Evolutionary conservation across 257 asterid genomes (phyloP).

Genomic region (Handroanthus guayacan): DNA sequence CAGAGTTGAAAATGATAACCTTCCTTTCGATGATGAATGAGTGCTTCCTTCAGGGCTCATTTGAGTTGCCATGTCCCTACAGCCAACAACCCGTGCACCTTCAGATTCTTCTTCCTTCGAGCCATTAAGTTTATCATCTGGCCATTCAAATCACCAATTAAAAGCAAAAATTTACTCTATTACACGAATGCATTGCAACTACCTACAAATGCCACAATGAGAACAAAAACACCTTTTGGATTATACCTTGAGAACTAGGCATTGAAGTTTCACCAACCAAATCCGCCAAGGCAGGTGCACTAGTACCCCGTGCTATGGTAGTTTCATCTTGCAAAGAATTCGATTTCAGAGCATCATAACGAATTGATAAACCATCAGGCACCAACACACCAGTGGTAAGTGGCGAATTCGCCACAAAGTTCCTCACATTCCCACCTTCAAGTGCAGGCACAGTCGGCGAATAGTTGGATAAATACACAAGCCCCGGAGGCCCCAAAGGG

Average conservation of each 20-base stretch:
- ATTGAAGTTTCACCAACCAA: slow-evolving; percentile 47
- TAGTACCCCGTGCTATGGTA: slow-evolving; percentile 38
- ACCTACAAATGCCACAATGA: background rate
- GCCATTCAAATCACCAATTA: slow-evolving; percentile 29
- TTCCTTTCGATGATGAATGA: slow-evolving; percentile 60
- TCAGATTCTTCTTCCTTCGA: slow-evolving; percentile 42
- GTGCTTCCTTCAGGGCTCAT: slow-evolving; percentile 84
- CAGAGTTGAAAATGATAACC: slow-evolving; percentile 52
- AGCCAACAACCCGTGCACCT: background rate
- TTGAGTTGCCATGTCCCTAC: slow-evolving; percentile 59
- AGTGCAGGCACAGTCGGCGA: slow-evolving; percentile 44
- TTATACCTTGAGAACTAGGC: slow-evolving; percentile 53
- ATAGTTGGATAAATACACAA: slow-evolving; percentile 53
- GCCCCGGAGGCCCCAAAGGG: slow-evolving; percentile 71
- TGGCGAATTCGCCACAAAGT: slow-evolving; percentile 51
- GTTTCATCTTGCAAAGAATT: slow-evolving; percentile 35
- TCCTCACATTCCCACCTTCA: slow-evolving; percentile 46
- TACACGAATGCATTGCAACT: too few relatives aligned
- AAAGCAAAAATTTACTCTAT: background rate
- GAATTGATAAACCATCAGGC: slow-evolving; percentile 48
- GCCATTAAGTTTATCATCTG: slow-evolving; percentile 56
- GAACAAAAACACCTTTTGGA: background rate
- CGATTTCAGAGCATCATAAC: slow-evolving; percentile 40
- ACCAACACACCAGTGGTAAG: slow-evolving; percentile 59
- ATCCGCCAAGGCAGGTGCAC: slow-evolving; percentile 54